Conservation (phyloP, 2,329 filamentous ascomycete species). For the Periglandula ipomoeae region DNA sequence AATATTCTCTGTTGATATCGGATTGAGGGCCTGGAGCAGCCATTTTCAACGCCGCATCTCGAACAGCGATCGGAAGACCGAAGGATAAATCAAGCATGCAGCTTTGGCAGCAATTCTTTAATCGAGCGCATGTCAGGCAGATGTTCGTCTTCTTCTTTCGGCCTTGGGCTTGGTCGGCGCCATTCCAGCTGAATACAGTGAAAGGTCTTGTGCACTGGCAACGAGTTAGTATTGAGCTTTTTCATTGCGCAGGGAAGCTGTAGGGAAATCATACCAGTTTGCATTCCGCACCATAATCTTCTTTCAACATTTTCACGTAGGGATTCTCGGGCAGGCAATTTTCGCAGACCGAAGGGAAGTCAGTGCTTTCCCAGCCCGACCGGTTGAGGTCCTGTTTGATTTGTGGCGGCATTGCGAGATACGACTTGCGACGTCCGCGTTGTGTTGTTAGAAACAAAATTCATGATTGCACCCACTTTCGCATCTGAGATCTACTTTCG, state of each 20-base stretch:
- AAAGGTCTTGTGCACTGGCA: constrained; percentile 78
- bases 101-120: constrained; percentile 98
- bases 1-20: constrained; percentile 93
- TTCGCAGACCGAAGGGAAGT: constrained; percentile 84
- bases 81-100: constrained; percentile 98
- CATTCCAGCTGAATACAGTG: constrained; percentile 88
- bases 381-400: constrained; percentile 95
- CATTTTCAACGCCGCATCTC: constrained; percentile 96
- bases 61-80: constrained; percentile 85
- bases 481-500: neutral
- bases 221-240: constrained; percentile 3
- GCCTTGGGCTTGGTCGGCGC: constrained; percentile 72
- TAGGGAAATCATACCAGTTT: constrained; percentile 41
- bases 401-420: constrained; percentile 63
- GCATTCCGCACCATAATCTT: constrained; percentile 85
- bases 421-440: neutral
- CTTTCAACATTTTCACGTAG: constrained; percentile 98
- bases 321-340: constrained; percentile 93
- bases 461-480: neutral
- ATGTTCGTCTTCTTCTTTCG: constrained; percentile 92
- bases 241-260: neutral
- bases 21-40: constrained; percentile 87
- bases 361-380: constrained; percentile 90
- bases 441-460: constrained; percentile 11
- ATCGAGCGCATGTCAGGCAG: constrained; percentile 88